These are phyloP conservation scores for Aureobasidium namibiae DNA, from an alignment of 2,329 filamentous ascomycete genomes.

Conservation along the genomic window DNA sequence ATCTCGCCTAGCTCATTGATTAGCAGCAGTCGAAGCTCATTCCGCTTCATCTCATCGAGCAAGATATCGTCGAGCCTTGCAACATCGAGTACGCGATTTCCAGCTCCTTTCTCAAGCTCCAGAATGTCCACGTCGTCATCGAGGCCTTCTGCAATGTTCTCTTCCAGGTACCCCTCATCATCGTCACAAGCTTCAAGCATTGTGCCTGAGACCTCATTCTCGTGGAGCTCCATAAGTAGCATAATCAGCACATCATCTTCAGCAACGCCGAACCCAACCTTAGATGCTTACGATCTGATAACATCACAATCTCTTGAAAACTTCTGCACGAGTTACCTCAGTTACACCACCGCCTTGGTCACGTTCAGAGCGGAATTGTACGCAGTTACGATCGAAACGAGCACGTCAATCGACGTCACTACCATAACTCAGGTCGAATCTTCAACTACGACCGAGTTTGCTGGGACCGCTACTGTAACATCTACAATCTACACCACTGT, in stretches of 20 bases:
- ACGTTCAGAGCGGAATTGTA: not conserved
- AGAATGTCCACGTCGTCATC: not conserved
- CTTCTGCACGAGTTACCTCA: not conserved
- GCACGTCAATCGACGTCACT: not conserved
- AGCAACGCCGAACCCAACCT: too few relatives aligned
- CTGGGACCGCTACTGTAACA: not conserved
- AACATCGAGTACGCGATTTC: too few relatives aligned
- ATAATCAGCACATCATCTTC: too few relatives aligned
- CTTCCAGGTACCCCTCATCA: too few relatives aligned
- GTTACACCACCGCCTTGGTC: not conserved
- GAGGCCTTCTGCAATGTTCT: too few relatives aligned
- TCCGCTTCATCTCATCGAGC: too few relatives aligned
- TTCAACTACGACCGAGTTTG: not conserved
- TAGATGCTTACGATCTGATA: not conserved
- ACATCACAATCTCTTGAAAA: not conserved
- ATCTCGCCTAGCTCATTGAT: not conserved
- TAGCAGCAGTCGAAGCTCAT: too few relatives aligned
- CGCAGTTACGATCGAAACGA: not conserved
- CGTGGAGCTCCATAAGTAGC: too few relatives aligned
- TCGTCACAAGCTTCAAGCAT: too few relatives aligned
- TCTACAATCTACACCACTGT: not conserved
- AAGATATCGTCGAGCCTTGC: too few relatives aligned
- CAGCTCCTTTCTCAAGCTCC: too few relatives aligned
- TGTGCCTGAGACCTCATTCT: too few relatives aligned
- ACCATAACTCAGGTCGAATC: not conserved